Percentiles rank a stretch among this genome's conserved stretches.
phyloP scores from a whole-genome alignment of 441 rosid genomes.

The Manihot esculenta region DNA sequence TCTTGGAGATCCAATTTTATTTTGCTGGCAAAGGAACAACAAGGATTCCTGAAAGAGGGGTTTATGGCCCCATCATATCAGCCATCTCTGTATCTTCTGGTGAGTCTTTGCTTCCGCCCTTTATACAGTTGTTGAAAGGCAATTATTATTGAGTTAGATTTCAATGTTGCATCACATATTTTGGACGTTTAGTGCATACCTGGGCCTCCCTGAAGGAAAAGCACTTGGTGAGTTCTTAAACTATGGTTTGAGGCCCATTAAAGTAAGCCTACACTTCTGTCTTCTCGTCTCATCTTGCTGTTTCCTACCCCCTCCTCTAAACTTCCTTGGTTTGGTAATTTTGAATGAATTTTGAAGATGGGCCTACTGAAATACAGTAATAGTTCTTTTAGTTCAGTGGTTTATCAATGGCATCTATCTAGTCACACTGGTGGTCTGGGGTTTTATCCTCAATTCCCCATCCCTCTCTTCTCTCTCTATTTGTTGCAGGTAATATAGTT shows the following conservation, averaged over 20 bases:
- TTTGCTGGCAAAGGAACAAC: constrained; percentile 46
- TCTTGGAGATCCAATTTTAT: constrained; percentile 37
- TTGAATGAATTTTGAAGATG: not conserved
- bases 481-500: not conserved
- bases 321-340: no score
- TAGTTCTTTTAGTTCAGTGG: not conserved
- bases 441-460: not conserved
- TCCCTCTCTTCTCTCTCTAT: not conserved
- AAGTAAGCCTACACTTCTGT: not conserved
- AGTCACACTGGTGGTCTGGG: not conserved
- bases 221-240: no score
- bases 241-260: not conserved
- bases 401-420: not conserved
- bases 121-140: not conserved
- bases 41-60: constrained; percentile 29
- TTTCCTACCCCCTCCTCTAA: not conserved
- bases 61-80: constrained; percentile 38
- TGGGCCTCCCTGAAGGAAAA: no score
- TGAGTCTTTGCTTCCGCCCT: constrained; percentile 15
- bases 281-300: not conserved
- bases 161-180: no score
- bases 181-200: no score
- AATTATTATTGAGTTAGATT: no score
- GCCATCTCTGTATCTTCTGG: constrained; percentile 34
- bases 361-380: not conserved